A percentile compares a stretch with the other conserved stretches of the same genome.
Conservation (phyloP, 2,329 filamentous ascomycete species). For the Niveomyces coronatus region DNA sequence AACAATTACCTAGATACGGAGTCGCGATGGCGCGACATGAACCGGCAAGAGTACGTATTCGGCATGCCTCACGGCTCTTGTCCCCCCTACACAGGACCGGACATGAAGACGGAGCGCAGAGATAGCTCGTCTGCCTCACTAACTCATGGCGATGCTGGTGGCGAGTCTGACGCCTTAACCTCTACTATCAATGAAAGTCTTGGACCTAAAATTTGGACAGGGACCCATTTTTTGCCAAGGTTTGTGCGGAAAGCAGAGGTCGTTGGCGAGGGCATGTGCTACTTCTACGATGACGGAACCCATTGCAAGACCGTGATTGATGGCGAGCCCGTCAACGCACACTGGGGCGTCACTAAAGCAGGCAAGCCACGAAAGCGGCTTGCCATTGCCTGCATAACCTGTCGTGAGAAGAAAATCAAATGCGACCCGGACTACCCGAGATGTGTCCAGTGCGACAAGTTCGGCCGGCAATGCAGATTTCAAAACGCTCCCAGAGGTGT, state of each 20-base stretch:
- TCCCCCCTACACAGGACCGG: constrained; percentile 27
- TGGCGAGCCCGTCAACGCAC: constrained; percentile 77
- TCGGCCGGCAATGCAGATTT: constrained; percentile 74
- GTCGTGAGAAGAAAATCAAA: constrained; percentile 95
- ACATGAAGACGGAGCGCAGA: constrained; percentile 20
- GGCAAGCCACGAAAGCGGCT: constrained; percentile 86
- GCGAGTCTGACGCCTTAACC: constrained; percentile 31
- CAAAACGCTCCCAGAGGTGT: constrained; percentile 64
- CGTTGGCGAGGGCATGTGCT: constrained; percentile 70
- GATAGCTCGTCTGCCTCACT: constrained; percentile 16
- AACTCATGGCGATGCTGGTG: constrained; percentile 19
- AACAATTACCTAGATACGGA: constrained; percentile 25
- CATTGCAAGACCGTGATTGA: constrained; percentile 78
- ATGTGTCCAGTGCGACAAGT: constrained; percentile 87
- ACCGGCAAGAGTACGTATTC: constrained; percentile 35
- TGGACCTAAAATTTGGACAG: constrained; percentile 60
- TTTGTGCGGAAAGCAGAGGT: constrained; percentile 56
- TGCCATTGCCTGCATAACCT: constrained; percentile 86
- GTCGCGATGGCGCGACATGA: constrained; percentile 32
- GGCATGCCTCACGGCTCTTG: constrained; percentile 27
- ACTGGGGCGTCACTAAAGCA: constrained; percentile 90
- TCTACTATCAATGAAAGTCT: constrained; percentile 46
- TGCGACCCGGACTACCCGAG: constrained; percentile 82
- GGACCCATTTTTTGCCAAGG: constrained; percentile 55
- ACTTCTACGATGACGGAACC: constrained; percentile 76